Conservation (phyloP, 1,284 basidiomycete genomes). For the Golubevia pallescens region DNA sequence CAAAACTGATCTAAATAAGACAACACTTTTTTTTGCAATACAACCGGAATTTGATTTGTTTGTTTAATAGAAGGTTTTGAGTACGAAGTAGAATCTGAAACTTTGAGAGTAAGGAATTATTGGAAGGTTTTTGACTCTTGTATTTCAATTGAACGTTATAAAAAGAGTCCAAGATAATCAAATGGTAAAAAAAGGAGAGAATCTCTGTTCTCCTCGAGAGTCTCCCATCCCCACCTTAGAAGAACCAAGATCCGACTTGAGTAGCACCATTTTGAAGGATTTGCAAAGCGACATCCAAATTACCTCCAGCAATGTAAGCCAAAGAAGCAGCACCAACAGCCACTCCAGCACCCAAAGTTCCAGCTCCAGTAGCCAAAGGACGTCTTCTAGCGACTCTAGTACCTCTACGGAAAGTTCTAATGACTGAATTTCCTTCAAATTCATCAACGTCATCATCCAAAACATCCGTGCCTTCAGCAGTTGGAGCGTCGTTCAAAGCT, state of each 20-base stretch:
- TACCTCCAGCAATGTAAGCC: background rate
- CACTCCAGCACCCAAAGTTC: slow-evolving; percentile 47
- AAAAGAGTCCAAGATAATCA: too few species aligned
- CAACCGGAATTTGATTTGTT: too few species aligned
- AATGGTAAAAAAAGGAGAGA: too few species aligned
- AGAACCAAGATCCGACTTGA: slow-evolving; percentile 1
- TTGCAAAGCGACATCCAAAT: background rate
- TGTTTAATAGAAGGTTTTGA: too few species aligned
- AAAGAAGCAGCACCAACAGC: slow-evolving; percentile 49
- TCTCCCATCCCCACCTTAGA: too few species aligned
- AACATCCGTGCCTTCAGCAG: slow-evolving; percentile 20
- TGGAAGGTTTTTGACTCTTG: too few species aligned
- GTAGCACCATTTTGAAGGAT: slow-evolving; percentile 2
- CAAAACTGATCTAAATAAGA: too few species aligned
- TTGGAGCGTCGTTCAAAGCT: slow-evolving; percentile 44
- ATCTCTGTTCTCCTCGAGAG: too few species aligned
- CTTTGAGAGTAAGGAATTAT: too few species aligned
- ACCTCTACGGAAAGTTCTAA: slow-evolving; percentile 30
- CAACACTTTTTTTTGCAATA: too few species aligned
- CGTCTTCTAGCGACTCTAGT: slow-evolving; percentile 33
- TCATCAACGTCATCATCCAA: slow-evolving; percentile 42
- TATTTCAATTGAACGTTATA: too few species aligned
- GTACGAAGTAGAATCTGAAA: too few species aligned
- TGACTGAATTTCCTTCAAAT: slow-evolving; percentile 16
- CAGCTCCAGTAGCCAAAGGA: slow-evolving; percentile 42